Conservation (phyloP, 345 rosid species). For the Murraya koenigii region DNA sequence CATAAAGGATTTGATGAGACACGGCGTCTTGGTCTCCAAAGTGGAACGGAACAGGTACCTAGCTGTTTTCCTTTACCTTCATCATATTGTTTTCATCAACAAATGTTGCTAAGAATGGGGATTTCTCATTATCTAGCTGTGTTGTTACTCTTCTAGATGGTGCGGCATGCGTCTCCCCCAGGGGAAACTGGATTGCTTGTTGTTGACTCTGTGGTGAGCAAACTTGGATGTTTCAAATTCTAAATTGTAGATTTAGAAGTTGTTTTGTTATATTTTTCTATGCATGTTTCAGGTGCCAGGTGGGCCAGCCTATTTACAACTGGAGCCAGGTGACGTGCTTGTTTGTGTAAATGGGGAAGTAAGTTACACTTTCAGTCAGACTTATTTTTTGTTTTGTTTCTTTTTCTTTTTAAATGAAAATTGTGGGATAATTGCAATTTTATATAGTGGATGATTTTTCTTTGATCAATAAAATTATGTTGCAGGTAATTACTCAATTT, state of each 20-base stretch:
- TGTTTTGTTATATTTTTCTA: constrained; percentile 12
- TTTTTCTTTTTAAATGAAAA: neutral
- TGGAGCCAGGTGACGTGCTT: constrained; percentile 97
- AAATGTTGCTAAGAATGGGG: neutral
- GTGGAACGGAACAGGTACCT: constrained; percentile 85
- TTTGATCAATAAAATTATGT: constrained; percentile 22
- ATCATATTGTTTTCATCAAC: constrained; percentile 9
- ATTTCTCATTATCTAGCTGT: constrained; percentile 19
- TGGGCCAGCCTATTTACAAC: constrained; percentile 78
- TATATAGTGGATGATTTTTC: neutral
- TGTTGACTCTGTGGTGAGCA: constrained; percentile 82
- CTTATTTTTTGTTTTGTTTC: neutral
- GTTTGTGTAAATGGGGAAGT: constrained; percentile 85
- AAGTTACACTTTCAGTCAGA: constrained; percentile 26
- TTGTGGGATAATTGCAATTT: neutral
- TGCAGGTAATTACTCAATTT: constrained; percentile 87
- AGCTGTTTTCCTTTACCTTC: neutral
- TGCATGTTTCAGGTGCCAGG: constrained; percentile 73
- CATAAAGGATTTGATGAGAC: constrained; percentile 98
- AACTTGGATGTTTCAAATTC: neutral
- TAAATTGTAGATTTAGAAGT: neutral
- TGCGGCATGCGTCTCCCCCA: constrained; percentile 67
- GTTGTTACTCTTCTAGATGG: constrained; percentile 53
- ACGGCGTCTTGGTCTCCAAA: constrained; percentile 86
- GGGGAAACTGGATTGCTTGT: constrained; percentile 98